Evolutionary conservation across 768 basidiomycete genomes (phyloP), one percentile per base, ranked within the genome.

Genomic region (Sarcomyxa edulis): DNA sequence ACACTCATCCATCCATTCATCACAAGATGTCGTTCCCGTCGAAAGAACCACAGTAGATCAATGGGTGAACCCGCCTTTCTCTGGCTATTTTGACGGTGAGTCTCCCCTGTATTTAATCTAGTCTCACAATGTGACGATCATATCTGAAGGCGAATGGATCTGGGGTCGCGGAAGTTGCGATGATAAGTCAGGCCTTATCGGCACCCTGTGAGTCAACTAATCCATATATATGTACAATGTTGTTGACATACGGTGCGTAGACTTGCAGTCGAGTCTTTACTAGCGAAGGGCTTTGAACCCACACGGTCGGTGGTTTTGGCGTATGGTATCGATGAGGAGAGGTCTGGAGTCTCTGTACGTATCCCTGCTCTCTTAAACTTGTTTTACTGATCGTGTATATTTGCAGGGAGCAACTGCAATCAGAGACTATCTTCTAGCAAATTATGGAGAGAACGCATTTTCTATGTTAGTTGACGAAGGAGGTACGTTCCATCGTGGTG

Each of bases 401-500:
- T n/a, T 6, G 19, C 37, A 74, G 71, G 71, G 72, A 19, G 73
- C 71, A 7, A 42, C 44, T 26, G 49, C 48, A 2, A 52, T 76
- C 24, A 54, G 53, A 0, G 42, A 54, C 7, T 56, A 54, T 32
- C 49, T 86, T 11, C 48, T 70, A 25, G 35, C 60, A 2, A 64
- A 65, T 16, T 84, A 79, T 48, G 84, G 81, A 28, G 44, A 58
- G 35, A 51, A 81, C 47, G 66, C 70, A 8, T 71, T 80, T 46
- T 68, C 77, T 0, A 62, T 84, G 46, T 50, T 86, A 20, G 59
- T 86, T 28, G 84, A 87, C 47, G 84, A 87, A 55, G 84, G 84
- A 15, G 26, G 30, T 43, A 8, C 6, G 26, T 43, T 30, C 10
- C 25, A 0, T 18, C n/a, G 11, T 5, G 3, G 14, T 35, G n/a